A percentile compares a stretch with the other conserved stretches of the same genome.
These are phyloP conservation scores for Saccharomycopsis fermentans DNA, from an alignment of 805 yeast species.

Conservation along the genomic window DNA sequence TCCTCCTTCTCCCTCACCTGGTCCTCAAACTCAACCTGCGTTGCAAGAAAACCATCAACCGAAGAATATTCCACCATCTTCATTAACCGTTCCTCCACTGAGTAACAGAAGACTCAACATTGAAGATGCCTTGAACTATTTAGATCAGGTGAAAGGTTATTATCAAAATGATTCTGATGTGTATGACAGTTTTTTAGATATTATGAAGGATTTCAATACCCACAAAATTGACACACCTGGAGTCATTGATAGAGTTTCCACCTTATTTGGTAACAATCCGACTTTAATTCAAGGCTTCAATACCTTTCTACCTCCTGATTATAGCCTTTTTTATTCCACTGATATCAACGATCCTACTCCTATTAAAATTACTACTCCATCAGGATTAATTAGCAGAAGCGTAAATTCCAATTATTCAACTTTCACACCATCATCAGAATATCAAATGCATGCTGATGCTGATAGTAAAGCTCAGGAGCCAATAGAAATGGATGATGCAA, in stretches of 20 bases:
- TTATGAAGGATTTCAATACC: slow-evolving; percentile 97
- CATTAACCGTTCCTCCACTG: not conserved
- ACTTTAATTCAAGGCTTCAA: slow-evolving; percentile 93
- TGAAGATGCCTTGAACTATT: slow-evolving; percentile 88
- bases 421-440: not conserved
- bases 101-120: slow-evolving; percentile 46
- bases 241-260: slow-evolving; percentile 90
- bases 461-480: slow-evolving; percentile 17
- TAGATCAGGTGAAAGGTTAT: slow-evolving; percentile 92
- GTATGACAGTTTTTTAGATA: slow-evolving; percentile 90
- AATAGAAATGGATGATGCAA: slow-evolving; percentile 95
- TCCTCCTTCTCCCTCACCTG: not conserved
- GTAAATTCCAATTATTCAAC: slow-evolving; percentile 4
- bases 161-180: slow-evolving; percentile 90
- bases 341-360: slow-evolving; percentile 89
- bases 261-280: slow-evolving; percentile 87
- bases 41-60: not conserved
- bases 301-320: slow-evolving; percentile 95
- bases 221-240: slow-evolving; percentile 97
- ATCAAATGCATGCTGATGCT: not conserved
- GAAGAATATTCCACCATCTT: not conserved
- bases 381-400: slow-evolving; percentile 53
- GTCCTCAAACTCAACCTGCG: not conserved
- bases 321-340: slow-evolving; percentile 79
- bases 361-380: slow-evolving; percentile 89